phyloP scores from a whole-genome alignment of 306 rosid genomes.

The Alnus rubra region DNA sequence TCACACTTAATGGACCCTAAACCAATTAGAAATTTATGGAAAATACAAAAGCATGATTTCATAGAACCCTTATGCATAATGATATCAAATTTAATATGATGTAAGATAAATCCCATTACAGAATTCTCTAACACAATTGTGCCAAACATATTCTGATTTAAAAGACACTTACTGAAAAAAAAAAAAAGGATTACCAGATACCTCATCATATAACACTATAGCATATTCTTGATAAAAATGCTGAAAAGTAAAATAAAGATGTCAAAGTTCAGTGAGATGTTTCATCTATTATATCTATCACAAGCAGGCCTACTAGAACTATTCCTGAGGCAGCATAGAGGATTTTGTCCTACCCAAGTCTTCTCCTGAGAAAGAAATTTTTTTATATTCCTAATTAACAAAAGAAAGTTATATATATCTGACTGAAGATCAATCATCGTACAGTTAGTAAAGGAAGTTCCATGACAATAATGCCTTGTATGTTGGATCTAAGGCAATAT shows the following conservation, averaged over 20 bases:
- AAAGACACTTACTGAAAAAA: neutral
- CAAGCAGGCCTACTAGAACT: neutral
- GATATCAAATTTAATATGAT: neutral
- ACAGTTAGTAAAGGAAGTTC: neutral
- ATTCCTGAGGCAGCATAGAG: neutral
- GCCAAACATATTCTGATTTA: neutral
- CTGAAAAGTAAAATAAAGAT: neutral
- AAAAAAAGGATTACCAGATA: neutral
- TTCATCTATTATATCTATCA: neutral
- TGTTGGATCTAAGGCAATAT: neutral
- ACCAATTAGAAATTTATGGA: neutral
- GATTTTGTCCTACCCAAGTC: neutral
- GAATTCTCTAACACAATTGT: neutral
- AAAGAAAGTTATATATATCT: neutral
- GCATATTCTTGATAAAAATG: no score
- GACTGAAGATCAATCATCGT: neutral
- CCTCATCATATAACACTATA: neutral
- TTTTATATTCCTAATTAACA: no score
- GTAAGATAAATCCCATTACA: neutral
- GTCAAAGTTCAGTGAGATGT: neutral
- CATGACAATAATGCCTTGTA: neutral
- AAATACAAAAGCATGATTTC: neutral
- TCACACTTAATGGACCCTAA: neutral
- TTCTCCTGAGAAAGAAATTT: neutral
- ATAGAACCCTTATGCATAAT: neutral